These are phyloP conservation scores for Flaveria ramosissima DNA, from an alignment of 129 eudicot genomes.

Conservation along the genomic window DNA sequence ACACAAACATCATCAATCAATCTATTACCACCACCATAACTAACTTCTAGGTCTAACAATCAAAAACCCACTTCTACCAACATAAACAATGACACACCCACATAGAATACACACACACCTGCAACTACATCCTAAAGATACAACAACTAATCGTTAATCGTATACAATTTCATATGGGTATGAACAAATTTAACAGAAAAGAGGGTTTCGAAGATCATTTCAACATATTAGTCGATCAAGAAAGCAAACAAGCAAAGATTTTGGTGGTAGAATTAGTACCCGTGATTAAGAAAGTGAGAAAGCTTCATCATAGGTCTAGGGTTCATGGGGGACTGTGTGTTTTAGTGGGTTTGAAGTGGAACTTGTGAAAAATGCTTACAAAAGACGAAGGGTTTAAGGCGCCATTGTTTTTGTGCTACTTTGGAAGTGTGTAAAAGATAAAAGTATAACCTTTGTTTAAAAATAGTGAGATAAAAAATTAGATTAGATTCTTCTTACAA, in stretches of 20 bases:
- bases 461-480: not conserved
- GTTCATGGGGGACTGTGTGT: slow-evolving; percentile 30
- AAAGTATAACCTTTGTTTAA: not conserved
- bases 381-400: slow-evolving; percentile 22
- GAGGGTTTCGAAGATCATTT: not conserved
- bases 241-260: not conserved
- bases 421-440: not conserved
- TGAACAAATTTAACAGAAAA: not conserved
- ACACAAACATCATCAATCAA: not conserved
- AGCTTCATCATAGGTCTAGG: slow-evolving; percentile 34
- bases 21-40: not conserved
- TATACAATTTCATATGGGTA: not conserved
- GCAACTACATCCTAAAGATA: not conserved
- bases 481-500: no score
- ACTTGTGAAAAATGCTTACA: not conserved
- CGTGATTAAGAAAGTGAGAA: slow-evolving; percentile 29
- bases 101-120: not conserved
- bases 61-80: slow-evolving; percentile 8
- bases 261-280: slow-evolving; percentile 14
- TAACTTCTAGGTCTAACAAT: slow-evolving; percentile 17
- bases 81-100: not conserved
- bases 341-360: no score
- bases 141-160: not conserved
- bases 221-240: not conserved
- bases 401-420: slow-evolving; percentile 21